phyloP scores from a whole-genome alignment of 2,329 filamentous ascomycete genomes.

The Zasmidium angulare region DNA sequence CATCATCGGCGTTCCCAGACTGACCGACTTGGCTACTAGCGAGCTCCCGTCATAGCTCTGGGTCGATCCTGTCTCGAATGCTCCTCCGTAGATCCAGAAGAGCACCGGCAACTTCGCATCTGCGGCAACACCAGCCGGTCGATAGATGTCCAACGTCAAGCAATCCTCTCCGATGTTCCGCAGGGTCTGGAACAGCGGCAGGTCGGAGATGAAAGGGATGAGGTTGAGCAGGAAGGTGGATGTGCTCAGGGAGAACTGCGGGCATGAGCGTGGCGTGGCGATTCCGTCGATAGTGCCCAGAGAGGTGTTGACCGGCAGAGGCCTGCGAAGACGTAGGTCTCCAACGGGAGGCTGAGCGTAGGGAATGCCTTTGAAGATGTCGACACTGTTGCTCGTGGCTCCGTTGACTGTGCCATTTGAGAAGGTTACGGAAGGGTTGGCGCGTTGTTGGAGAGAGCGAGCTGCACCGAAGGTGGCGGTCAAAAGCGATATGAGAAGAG shows the following conservation, averaged over 20 bases:
- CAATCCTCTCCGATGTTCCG: conserved; percentile 45
- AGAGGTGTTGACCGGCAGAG: conserved; percentile 55
- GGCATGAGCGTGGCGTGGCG: conserved; percentile 61
- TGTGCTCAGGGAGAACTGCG: conserved; percentile 57
- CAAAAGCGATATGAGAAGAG: too few relatives aligned
- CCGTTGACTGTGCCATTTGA: conserved; percentile 58
- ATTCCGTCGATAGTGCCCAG: conserved; percentile 62
- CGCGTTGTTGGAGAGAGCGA: conserved; percentile 15
- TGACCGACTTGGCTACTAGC: conserved; percentile 42
- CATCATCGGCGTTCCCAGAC: conserved; percentile 54
- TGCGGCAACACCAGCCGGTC: conserved; percentile 40
- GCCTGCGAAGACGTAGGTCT: conserved; percentile 65
- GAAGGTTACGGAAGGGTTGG: conserved; percentile 46
- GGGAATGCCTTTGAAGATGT: conserved; percentile 66
- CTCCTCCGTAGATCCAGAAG: conserved; percentile 51
- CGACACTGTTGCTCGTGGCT: conserved; percentile 48
- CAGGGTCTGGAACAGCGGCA: conserved; percentile 38
- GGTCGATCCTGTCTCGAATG: conserved; percentile 43
- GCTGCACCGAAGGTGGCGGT: conserved; percentile 8
- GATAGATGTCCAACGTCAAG: conserved; percentile 38
- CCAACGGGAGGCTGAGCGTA: conserved; percentile 69
- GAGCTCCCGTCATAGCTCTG: conserved; percentile 41
- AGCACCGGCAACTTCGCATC: conserved; percentile 46
- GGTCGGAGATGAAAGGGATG: conserved; percentile 38
- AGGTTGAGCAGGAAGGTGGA: conserved; percentile 35